Evolutionary conservation across 2,329 filamentous ascomycete genomes (phyloP).

Genomic region (Penicillium sp.): DNA sequence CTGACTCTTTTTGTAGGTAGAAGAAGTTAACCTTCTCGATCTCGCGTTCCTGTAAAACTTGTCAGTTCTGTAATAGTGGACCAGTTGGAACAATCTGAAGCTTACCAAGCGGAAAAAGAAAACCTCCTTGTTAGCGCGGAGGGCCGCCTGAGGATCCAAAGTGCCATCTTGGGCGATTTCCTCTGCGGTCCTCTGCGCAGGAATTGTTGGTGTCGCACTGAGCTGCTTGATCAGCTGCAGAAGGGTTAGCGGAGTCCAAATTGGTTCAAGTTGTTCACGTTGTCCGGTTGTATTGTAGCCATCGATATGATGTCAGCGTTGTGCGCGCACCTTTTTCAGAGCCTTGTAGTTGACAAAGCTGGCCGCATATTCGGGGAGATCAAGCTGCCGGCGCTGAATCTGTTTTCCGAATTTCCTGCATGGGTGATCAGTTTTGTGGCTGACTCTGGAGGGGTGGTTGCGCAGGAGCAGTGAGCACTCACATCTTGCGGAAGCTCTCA

Average conservation of each 20-base stretch:
- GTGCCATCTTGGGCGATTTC: conserved; percentile 47
- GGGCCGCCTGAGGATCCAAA: conserved; percentile 77
- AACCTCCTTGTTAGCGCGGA: conserved; percentile 96
- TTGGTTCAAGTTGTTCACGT: too few relatives aligned
- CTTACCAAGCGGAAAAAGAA: conserved; percentile 96
- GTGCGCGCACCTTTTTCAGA: conserved; percentile 79
- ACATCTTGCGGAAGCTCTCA: conserved; percentile 21
- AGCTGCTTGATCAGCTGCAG: conserved; percentile 94
- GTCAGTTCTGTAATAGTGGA: neutral
- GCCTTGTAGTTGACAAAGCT: conserved; percentile 99
- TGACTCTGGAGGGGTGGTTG: neutral
- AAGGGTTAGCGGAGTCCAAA: neutral
- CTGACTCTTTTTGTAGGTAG: conserved; percentile 96
- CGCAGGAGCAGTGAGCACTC: neutral
- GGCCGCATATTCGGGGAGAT: conserved; percentile 98
- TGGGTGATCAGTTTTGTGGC: conserved; percentile 1
- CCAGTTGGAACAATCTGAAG: conserved; percentile 32
- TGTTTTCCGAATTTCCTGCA: conserved; percentile 99
- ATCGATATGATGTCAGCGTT: neutral
- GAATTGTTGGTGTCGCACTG: conserved; percentile 84
- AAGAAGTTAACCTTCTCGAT: conserved; percentile 98
- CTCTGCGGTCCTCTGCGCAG: conserved; percentile 68
- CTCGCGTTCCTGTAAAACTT: conserved; percentile 76
- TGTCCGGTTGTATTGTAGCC: neutral
- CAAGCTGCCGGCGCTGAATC: conserved; percentile 97